Conservation (phyloP, 2,329 filamentous ascomycete genomes). For the Fonsecaea pedrosoi region DNA sequence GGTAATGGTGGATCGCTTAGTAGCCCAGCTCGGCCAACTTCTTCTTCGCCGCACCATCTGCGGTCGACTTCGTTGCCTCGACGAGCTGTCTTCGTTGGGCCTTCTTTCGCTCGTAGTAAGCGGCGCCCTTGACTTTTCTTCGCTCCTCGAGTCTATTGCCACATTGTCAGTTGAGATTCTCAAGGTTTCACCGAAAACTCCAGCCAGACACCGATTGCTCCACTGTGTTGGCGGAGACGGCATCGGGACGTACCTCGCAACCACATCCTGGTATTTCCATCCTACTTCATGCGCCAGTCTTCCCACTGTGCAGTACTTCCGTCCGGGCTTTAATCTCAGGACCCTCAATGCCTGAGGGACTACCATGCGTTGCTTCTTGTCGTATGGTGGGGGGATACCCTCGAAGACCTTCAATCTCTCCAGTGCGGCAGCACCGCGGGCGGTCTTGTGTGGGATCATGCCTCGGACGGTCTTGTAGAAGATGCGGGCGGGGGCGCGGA, state of each 20-base stretch:
- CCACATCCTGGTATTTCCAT: conserved; percentile 99
- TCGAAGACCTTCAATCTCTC: conserved; percentile 99
- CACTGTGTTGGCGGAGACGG: conserved; percentile 15
- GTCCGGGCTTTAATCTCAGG: conserved; percentile 94
- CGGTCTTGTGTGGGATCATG: conserved; percentile 99
- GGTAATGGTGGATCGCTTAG: conserved; percentile 60
- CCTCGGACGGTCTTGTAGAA: conserved; percentile 99
- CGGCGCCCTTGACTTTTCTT: conserved; percentile 98
- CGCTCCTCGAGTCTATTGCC: conserved; percentile 88
- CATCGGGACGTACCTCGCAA: conserved; percentile 77
- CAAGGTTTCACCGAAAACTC: background rate
- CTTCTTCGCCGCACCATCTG: conserved; percentile 83
- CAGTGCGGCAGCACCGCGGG: conserved; percentile 92
- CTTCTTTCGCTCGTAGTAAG: conserved; percentile 99
- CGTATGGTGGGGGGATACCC: conserved; percentile 97
- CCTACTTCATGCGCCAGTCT: conserved; percentile 98
- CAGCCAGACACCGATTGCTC: background rate
- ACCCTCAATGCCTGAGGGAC: conserved; percentile 98
- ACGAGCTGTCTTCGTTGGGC: conserved; percentile 85
- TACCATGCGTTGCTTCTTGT: conserved; percentile 99
- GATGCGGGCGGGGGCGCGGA: conserved; percentile 98
- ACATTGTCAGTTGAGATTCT: conserved; percentile 7
- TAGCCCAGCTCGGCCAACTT: conserved; percentile 90
- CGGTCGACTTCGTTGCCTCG: conserved; percentile 91
- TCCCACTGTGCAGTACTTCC: conserved; percentile 99